Percentiles rank a stretch among this genome's conserved stretches.
Evolutionary conservation across 129 eudicot genomes (phyloP).

Genomic region (Centella asiatica): DNA sequence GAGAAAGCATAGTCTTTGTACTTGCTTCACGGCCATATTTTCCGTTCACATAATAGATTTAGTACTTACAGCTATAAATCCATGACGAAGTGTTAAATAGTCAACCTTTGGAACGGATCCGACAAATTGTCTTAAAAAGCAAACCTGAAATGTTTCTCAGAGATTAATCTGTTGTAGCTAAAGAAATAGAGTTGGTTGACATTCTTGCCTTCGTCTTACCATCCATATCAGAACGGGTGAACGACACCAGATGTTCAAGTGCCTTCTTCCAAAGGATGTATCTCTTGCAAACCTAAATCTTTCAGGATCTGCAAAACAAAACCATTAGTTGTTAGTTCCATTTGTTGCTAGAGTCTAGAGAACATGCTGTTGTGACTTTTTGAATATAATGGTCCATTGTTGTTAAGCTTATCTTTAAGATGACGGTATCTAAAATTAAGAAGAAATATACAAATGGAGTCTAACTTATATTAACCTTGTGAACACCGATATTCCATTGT

Average conservation of each 20-base stretch:
- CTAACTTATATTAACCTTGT: constrained; percentile 30
- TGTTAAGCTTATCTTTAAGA: not conserved
- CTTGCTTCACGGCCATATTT: not conserved
- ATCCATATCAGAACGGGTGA: constrained; percentile 50
- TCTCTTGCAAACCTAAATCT: constrained; percentile 63
- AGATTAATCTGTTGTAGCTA: not conserved
- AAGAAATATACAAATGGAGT: too few relatives aligned
- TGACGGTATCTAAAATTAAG: too few relatives aligned
- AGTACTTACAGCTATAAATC: constrained; percentile 41
- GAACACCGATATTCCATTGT: constrained; percentile 49
- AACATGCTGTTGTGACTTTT: not conserved
- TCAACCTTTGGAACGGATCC: constrained; percentile 72
- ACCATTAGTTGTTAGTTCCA: not conserved
- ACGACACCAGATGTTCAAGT: constrained; percentile 50
- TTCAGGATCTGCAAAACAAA: constrained; percentile 45
- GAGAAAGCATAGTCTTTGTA: not conserved
- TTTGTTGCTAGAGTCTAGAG: not conserved
- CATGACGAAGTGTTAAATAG: constrained; percentile 66
- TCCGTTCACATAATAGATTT: too few relatives aligned
- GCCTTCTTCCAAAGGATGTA: constrained; percentile 69
- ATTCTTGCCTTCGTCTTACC: constrained; percentile 20
- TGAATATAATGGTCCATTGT: not conserved
- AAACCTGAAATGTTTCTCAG: constrained; percentile 32
- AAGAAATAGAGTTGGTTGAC: too few relatives aligned
- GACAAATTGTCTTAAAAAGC: constrained; percentile 56